phyloP scores from a whole-genome alignment of 2,329 filamentous ascomycete species.

The Fusarium proliferatum region DNA sequence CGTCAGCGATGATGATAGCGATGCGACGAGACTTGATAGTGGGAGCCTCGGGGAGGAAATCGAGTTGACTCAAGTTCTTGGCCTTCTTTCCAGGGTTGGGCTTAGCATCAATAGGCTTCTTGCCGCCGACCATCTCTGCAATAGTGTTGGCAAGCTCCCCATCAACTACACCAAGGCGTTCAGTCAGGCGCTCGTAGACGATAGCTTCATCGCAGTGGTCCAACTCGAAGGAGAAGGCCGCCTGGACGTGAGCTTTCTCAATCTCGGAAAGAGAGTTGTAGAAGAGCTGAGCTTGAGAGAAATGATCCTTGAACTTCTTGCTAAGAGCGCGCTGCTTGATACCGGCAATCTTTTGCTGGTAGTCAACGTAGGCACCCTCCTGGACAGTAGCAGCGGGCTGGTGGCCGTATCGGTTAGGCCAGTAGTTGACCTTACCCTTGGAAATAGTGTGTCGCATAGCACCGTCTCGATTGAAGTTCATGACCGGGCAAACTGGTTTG shows the following conservation, averaged over 20 bases:
- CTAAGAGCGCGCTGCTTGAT: constrained; percentile 77
- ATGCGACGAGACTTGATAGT: constrained; percentile 78
- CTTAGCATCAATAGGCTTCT: constrained; percentile 64
- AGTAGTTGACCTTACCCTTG: constrained; percentile 73
- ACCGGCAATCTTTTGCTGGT: constrained; percentile 69
- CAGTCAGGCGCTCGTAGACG: constrained; percentile 77
- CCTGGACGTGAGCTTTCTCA: constrained; percentile 77
- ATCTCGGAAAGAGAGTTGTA: constrained; percentile 78
- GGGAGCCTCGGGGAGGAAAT: constrained; percentile 70
- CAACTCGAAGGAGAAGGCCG: constrained; percentile 79
- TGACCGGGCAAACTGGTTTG: constrained; percentile 77
- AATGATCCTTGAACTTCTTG: constrained; percentile 82
- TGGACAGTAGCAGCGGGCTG: constrained; percentile 72
- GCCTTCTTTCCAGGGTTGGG: constrained; percentile 75
- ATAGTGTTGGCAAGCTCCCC: constrained; percentile 75
- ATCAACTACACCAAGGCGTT: constrained; percentile 78
- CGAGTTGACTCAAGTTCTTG: constrained; percentile 75
- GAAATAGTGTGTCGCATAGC: constrained; percentile 77
- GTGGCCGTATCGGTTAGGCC: constrained; percentile 69
- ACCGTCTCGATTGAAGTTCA: constrained; percentile 83
- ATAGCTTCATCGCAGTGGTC: constrained; percentile 84
- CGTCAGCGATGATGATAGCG: constrained; percentile 81
- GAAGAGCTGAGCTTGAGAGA: constrained; percentile 83
- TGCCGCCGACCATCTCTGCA: constrained; percentile 75
- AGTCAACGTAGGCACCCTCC: constrained; percentile 77